Percentiles rank a stretch among this genome's conserved stretches.
Evolutionary conservation across 129 eudicot species (phyloP).

Genomic region (Sambucus nigra): DNA sequence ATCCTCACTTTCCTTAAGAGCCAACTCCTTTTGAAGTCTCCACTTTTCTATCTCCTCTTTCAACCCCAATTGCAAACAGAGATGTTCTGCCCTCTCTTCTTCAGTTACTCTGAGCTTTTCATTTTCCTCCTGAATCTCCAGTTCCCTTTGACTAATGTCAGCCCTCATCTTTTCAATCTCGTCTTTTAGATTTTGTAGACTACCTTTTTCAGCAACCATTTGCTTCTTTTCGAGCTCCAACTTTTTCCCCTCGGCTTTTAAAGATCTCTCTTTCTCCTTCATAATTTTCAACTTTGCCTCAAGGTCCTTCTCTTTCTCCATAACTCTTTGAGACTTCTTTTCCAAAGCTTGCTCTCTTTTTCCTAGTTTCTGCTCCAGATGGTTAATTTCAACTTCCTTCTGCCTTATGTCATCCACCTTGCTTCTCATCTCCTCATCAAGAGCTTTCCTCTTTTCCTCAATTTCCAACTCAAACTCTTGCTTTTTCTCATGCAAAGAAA

Average conservation of each 20-base stretch:
- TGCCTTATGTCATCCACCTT: constrained; percentile 30
- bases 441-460: constrained; percentile 42
- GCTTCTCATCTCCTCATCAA: constrained; percentile 47
- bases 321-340: constrained; percentile 49
- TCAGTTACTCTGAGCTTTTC: constrained; percentile 40
- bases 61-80: constrained; percentile 41
- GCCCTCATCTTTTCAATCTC: constrained; percentile 32
- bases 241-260: constrained; percentile 37
- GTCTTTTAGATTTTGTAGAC: constrained; percentile 27
- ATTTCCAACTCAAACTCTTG: constrained; percentile 61
- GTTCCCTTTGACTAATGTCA: constrained; percentile 37
- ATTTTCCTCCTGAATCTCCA: constrained; percentile 40
- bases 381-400: constrained; percentile 48
- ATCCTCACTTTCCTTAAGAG: constrained; percentile 58
- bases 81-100: constrained; percentile 40
- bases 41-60: constrained; percentile 61
- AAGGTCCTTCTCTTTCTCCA: constrained; percentile 64
- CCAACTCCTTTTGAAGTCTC: constrained; percentile 33
- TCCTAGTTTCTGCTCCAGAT: constrained; percentile 51
- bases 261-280: constrained; percentile 54
- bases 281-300: constrained; percentile 38
- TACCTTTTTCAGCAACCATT: constrained; percentile 40
- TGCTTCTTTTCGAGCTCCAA: constrained; percentile 43
- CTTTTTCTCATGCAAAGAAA: constrained; percentile 31
- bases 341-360: constrained; percentile 61